These are phyloP conservation scores for Claviceps sp. DNA, from an alignment of 2,329 filamentous ascomycete species.

Conservation along the genomic window DNA sequence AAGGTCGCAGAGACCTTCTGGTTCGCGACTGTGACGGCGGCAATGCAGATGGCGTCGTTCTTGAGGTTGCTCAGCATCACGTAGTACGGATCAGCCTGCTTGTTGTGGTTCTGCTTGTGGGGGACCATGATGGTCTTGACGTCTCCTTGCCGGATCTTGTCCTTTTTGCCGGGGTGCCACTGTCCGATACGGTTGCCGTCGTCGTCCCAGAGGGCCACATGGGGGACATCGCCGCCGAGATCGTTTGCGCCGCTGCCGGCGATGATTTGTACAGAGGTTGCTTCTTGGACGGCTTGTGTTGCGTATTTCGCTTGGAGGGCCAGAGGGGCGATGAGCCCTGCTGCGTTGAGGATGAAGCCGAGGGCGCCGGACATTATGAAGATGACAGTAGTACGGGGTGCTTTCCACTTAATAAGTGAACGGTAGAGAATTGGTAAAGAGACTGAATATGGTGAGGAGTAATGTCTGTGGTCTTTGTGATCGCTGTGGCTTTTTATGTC, in stretches of 20 bases:
- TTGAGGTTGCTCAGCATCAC: constrained; percentile 11
- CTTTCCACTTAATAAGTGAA: too few species aligned
- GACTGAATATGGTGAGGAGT: too few species aligned
- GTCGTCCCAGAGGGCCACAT: constrained; percentile 10
- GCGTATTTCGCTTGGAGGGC: neutral
- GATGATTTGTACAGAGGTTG: neutral
- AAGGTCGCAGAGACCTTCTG: constrained; percentile 5
- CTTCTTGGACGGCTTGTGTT: neutral
- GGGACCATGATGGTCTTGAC: constrained; percentile 1
- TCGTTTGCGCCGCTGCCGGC: neutral
- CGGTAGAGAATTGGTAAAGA: too few species aligned
- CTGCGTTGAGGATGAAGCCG: constrained; percentile 1
- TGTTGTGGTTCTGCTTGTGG: constrained; percentile 6
- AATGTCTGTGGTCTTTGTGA: too few species aligned
- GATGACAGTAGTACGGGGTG: neutral
- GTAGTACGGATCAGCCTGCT: constrained; percentile 6
- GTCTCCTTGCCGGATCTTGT: constrained; percentile 1
- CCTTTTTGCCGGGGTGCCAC: constrained; percentile 1
- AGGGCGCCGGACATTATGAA: neutral
- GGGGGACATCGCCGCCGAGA: constrained; percentile 6
- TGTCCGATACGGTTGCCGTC: constrained; percentile 9
- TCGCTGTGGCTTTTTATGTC: too few species aligned
- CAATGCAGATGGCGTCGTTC: constrained; percentile 12
- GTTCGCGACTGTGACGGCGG: constrained; percentile 10
- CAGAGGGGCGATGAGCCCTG: neutral